Evolutionary conservation across 495 filamentous ascomycete genomes (phyloP), one percentile per base, ranked within the genome.

Genomic region (Penicillium antarcticum): DNA sequence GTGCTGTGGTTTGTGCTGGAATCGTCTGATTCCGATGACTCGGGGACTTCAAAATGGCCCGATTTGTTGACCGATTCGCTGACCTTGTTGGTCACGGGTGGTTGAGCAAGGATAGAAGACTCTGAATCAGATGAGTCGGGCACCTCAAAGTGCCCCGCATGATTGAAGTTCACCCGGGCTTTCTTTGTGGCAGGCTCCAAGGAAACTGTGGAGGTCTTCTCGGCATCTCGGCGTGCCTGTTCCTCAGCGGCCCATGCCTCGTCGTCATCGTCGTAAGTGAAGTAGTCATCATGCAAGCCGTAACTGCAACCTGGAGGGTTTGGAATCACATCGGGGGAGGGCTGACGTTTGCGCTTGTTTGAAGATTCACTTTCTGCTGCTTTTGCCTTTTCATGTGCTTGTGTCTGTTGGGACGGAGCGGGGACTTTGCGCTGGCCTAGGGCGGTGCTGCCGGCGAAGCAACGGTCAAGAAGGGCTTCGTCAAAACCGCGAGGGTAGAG

Each of bases 261-360:
- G 8, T 65, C 66, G 5, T 71, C 69, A 19, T 65, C 69, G 37
- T 54, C 62, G 51, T 66, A 61, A 32, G 42, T 58, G 47, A 79
- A 79, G 40, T 71, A 79, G n/a, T 69, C 65, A 26, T 62, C 45
- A 42, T 75, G 56, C 60, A 79, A 54, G 8, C 75, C 74, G 54
- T 73, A 79, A 35, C 74, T 73, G 24, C 61, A 69, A 14, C 67
- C 72, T 16, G 53, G 42, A 11, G 75, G 75, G 51, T 76, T 75
- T 0, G 75, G 74, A 39, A 77, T 79, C 1, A 64, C 55, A 46
- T 74, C 70, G 14, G 75, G 75, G 24, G 73, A 75, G 2, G 62
- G 55, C n/a, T 45, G 42, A 8, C 68, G 68, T 55, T 73, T 73
- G 44, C 75, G 71, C 57, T 77, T 77, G 49, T 62, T 67, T 21